Conservation (phyloP, 2,329 filamentous ascomycete genomes). For the Trichoderma brevicompactum region DNA sequence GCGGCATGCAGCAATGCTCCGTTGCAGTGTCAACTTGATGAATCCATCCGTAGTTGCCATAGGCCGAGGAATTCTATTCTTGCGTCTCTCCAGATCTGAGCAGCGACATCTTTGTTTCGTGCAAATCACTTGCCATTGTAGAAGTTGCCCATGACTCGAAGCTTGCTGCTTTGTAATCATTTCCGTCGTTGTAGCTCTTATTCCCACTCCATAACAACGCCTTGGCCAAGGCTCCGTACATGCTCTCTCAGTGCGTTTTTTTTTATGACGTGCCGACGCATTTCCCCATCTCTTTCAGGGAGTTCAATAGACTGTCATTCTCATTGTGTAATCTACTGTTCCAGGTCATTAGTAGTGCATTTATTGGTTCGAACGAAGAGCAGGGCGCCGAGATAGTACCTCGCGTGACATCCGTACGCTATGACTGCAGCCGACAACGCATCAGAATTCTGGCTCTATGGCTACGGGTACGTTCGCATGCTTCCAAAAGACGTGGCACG, state of each 20-base stretch:
- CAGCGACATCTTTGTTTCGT: not conserved
- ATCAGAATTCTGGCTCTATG: constrained; percentile 92
- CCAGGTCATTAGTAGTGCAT: not conserved
- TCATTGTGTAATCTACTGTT: no score
- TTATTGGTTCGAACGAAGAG: not conserved
- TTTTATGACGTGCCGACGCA: not conserved
- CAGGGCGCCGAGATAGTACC: not conserved
- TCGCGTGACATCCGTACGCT: not conserved
- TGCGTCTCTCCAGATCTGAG: not conserved
- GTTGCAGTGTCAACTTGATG: no score
- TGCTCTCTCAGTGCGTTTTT: not conserved
- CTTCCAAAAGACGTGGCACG: constrained; percentile 9
- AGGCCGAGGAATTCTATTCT: not conserved
- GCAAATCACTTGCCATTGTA: not conserved
- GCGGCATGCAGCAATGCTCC: no score
- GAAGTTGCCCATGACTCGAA: constrained; percentile 14
- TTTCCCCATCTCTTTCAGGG: not conserved
- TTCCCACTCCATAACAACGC: not conserved
- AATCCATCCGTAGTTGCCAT: no score
- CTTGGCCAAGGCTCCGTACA: not conserved
- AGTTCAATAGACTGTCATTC: no score
- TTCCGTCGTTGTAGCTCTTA: not conserved
- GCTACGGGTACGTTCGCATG: constrained; percentile 74
- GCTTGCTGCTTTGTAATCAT: constrained; percentile 25
- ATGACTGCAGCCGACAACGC: constrained; percentile 31